Conservation (phyloP, 2,329 filamentous ascomycete species). For the Talaromyces albobiverticillius region DNA sequence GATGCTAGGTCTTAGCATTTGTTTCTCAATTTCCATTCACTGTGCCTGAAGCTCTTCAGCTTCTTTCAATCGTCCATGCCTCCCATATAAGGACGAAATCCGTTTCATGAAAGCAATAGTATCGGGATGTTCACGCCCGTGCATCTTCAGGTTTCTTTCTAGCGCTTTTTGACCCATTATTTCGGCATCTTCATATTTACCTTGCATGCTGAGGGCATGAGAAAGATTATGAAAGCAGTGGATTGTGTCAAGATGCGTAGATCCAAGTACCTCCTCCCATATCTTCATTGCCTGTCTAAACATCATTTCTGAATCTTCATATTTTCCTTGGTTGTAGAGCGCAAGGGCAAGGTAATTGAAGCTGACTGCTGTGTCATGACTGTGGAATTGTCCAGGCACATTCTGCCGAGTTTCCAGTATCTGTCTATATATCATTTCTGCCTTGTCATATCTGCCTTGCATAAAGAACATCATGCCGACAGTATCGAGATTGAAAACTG, state of each 20-base stretch:
- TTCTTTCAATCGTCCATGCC: too few relatives aligned
- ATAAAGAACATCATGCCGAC: too few relatives aligned
- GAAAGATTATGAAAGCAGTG: not conserved
- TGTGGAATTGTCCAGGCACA: too few relatives aligned
- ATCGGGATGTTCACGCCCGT: not conserved
- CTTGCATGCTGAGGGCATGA: not conserved
- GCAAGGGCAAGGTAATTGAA: not conserved
- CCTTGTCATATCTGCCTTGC: too few relatives aligned
- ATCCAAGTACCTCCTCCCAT: constrained; percentile 20
- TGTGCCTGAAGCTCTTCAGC: too few relatives aligned
- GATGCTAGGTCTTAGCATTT: too few relatives aligned
- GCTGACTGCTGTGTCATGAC: too few relatives aligned
- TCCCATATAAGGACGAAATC: too few relatives aligned
- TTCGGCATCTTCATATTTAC: constrained; percentile 2
- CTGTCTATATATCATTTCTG: too few relatives aligned
- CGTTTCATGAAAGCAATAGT: too few relatives aligned
- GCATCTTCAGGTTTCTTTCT: not conserved
- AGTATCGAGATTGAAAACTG: too few relatives aligned
- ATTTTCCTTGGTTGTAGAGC: not conserved
- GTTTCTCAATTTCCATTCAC: too few relatives aligned
- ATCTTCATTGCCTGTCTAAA: constrained; percentile 8
- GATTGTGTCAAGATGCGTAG: constrained; percentile 17
- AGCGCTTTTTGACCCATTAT: not conserved
- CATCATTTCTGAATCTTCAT: not conserved
- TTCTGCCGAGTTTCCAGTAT: constrained; percentile 18